phyloP scores from a whole-genome alignment of 495 filamentous ascomycete genomes.

The Cetradonia linearis region DNA sequence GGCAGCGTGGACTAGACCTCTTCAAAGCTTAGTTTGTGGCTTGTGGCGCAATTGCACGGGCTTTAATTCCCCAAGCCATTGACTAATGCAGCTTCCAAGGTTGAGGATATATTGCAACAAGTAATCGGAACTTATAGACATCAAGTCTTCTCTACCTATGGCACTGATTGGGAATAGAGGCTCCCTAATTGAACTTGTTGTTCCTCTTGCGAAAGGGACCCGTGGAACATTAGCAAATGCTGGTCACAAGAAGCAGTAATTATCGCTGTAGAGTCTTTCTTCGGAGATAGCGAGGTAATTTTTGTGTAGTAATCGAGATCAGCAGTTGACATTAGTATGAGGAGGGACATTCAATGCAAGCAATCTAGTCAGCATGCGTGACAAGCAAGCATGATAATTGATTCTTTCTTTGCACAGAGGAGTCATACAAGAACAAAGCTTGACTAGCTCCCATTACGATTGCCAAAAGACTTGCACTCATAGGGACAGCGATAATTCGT shows the following conservation, averaged over 20 bases:
- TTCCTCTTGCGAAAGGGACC: not conserved
- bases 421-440: too few species aligned
- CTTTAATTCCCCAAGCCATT: not conserved
- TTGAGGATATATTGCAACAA: too few species aligned
- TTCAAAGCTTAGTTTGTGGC: not conserved
- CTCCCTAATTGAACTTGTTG: not conserved
- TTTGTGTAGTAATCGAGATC: not conserved
- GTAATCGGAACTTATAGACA: too few species aligned
- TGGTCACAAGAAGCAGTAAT: too few species aligned
- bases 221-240: not conserved
- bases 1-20: not conserved
- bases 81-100: not conserved
- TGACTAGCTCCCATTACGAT: not conserved
- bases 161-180: not conserved
- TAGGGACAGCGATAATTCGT: too few species aligned
- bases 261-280: not conserved
- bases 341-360: too few species aligned
- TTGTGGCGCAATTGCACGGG: not conserved
- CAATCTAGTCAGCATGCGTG: not conserved
- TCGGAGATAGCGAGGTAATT: not conserved
- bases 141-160: too few species aligned
- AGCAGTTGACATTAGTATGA: too few species aligned
- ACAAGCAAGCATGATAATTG: not conserved
- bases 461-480: not conserved
- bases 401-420: not conserved